Evolutionary conservation across 2,329 filamentous ascomycete genomes (phyloP).

Genomic region (Aspergillus proliferans): DNA sequence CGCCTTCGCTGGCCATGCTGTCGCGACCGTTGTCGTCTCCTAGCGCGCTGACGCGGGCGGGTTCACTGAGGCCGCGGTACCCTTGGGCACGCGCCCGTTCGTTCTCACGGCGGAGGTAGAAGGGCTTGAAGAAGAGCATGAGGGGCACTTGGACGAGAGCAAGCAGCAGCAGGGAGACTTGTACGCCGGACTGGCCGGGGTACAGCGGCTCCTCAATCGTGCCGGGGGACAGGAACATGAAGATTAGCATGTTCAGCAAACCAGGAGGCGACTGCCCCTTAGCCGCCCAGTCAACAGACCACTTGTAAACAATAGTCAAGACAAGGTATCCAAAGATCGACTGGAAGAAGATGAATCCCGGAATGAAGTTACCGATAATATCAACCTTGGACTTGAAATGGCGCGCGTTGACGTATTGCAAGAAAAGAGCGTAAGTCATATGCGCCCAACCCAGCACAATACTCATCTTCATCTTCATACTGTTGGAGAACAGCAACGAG

Average conservation of each 20-base stretch:
- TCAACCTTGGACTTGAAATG: constrained; percentile 95
- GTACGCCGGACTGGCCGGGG: constrained; percentile 66
- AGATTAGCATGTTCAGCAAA: constrained; percentile 97
- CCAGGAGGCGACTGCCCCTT: constrained; percentile 67
- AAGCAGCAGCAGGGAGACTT: constrained; percentile 71
- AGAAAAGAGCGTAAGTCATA: constrained; percentile 96
- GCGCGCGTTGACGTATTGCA: constrained; percentile 85
- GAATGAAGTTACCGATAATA: constrained; percentile 94
- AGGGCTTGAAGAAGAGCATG: constrained; percentile 87
- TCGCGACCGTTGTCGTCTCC: constrained; percentile 70
- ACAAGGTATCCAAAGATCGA: constrained; percentile 96
- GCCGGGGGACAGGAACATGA: constrained; percentile 95
- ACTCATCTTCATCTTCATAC: constrained; percentile 99
- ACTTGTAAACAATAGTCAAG: constrained; percentile 93
- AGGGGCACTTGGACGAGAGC: constrained; percentile 84
- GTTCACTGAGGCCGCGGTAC: constrained; percentile 90
- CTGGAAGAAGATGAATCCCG: constrained; percentile 99
- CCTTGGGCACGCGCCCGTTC: constrained; percentile 81
- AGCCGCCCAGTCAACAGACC: constrained; percentile 79
- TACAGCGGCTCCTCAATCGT: constrained; percentile 66
- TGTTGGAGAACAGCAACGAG: constrained; percentile 91
- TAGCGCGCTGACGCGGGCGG: constrained; percentile 76
- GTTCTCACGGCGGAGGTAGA: constrained; percentile 90
- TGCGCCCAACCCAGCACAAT: constrained; percentile 95
- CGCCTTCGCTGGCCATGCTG: constrained; percentile 65